Base-by-base conservation (phyloP, 129 eudicot genomes). In the Heracleum sosnowskyi region DNA sequence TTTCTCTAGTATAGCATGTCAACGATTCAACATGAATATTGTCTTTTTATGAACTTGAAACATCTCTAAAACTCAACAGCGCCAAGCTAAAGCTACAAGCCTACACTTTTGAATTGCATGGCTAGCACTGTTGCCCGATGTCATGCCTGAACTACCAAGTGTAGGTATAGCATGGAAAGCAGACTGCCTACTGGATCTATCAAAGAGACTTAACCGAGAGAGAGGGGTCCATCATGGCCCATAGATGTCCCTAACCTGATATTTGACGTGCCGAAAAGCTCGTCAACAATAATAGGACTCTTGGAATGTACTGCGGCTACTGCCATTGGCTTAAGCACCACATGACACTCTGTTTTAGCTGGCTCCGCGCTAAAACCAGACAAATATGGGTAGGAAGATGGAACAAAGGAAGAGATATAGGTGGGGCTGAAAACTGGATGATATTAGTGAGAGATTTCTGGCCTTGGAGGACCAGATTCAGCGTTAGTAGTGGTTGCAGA, bases 201-300 rank as follows among this genome's bases (percentile, higher is more conserved):
- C 92, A 12, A 77, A 77, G 91, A 9, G 90, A 81, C 75, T 93
- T 93, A 69, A 86, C 82, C 5, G 96, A 90, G 26, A 88, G 83
- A 35, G 85, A 63, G 29, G 86, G 85, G 40, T 31, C 83, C 92
- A 24, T 82, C 88, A 39, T 83, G 77, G 44, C 92, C 89, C 37
- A 78, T 80, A 7, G 97, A 88, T 57, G 88, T 93, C 2, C 98
- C 96, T 78, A 93, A 85, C 60, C 89, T 90, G 77, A 93, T 80
- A 68, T 87, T 93, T 13, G 98, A 90, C 93, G 90, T 88, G 72
- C 98, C 98, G 41, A 93, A 90, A 13, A 93, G 93, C 88, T 90
- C 96, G 41, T 93, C 94, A 10, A 90, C 96, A 35, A 90, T 90
- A 34, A 93, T 93, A 26, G 98, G 92, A 76, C 83, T 90, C 82